Evolutionary conservation across 2,329 filamentous ascomycete genomes (phyloP), one percentile per base, ranked within the genome.

Genomic region (Penicillium sp.): DNA sequence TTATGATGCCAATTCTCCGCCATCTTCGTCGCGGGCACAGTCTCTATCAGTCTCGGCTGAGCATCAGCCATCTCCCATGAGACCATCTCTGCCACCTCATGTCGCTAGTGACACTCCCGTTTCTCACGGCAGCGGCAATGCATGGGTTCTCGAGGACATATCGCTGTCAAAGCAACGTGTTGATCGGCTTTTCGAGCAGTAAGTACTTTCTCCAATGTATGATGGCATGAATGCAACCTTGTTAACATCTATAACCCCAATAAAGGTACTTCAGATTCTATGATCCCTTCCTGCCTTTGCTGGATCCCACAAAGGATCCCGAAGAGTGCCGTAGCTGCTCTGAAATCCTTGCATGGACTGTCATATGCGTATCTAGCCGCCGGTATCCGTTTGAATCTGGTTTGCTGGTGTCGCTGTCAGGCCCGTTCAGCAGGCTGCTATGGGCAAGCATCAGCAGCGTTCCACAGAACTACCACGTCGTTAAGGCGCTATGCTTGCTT

Each of bases 291-390:
- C 71, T 87, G 28, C 83, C 84, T 1, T 77, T 87, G 56, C 72
- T 87, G 53, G 83, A 85, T 57, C 77, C 77, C 5, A 68, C 77
- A 11, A 77, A 79, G 60, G 73, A 75, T 6, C 79, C 83, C 5
- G 81, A 85, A 51, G 77, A 81, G 55, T 85, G 82, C 66, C 79
- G 81, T 56, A 76, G 78, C 28, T 75, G 80, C 55, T 83, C 81
- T 55, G 81, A 80, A 33, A 70, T 87, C 11, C 74, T 87, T 45
- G 85, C 85, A 64, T 88, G 85, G 85, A 81, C 83, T 12, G 82
- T 87, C 52, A 74, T 86, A 43, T 79, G 81, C 38, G 78, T 86
- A 48, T 84, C 83, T 8, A 80, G 83, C 50, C 81, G 85, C 42
- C 79, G 83, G 46, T 85, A 81, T 55, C 76, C 76, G 8, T 71